Base-by-base conservation (phyloP, 192 early-diverging fungal genomes). In the Backusella sp. region DNA sequence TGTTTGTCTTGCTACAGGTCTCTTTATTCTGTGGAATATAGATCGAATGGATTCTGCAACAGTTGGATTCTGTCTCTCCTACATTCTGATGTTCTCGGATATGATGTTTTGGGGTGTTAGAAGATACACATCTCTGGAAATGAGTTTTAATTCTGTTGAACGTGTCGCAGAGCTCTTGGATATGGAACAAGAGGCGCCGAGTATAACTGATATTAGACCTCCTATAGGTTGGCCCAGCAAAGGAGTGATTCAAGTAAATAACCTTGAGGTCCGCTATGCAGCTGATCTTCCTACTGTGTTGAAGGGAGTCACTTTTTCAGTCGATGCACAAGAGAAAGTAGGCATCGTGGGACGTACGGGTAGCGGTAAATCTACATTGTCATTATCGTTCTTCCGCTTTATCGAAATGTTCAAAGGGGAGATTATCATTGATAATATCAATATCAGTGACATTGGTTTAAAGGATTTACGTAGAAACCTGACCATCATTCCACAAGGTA, bases 341-440 rank as follows among this genome's bases (percentile, higher is more conserved):
- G 97, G 96, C 32, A 91, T 98, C 19, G 95, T 97, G 14, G 96
- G 96, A 12, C 74, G 96, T 30, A 95, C 96, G 1, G 95, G 95
- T 28, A 91, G 94, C 0, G 96, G 95, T 36, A 97, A 97, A 79
- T 91, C 91, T 44, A 93, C 93, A 4, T 79, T 97, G 42, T 89
- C 91, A 4, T 81, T 94, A 72, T 90, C 94, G 1, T 85, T 97
- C 42, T 88, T 96, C 77, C 90, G 95, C 12, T 89, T 98, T 44
- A 82, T 94, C 42, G 94, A 96, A 76, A 84, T 90, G 2, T 76
- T 84, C 1, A 68, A 85, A 6, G 95, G 96, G n/a, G 65, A 76
- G 3, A 96, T 98, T 72, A 21, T 81, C 0, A 88, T 98, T 35
- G 97, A 98, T 75, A 89, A 85, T 28, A 82, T 96, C 41, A 90